Conservation (phyloP, 805 yeast species). For the Kuraishia molischiana region DNA sequence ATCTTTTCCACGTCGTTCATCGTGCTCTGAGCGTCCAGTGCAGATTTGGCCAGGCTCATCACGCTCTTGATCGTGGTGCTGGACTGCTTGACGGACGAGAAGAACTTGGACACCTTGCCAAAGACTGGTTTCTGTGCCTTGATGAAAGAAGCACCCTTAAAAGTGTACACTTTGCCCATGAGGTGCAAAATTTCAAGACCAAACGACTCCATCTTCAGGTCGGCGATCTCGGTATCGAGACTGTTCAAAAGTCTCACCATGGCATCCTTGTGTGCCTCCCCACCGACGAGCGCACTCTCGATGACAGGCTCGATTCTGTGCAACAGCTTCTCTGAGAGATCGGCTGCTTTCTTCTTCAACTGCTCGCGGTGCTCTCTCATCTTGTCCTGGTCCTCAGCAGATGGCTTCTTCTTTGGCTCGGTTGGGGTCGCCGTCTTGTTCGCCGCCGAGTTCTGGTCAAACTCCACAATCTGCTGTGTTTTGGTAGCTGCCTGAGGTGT, state of each 20-base stretch:
- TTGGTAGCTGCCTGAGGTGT: not conserved
- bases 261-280: slow-evolving; percentile 34
- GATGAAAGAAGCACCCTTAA: slow-evolving; percentile 55
- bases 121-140: slow-evolving; percentile 64
- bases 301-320: slow-evolving; percentile 27
- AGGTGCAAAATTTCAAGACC: slow-evolving; percentile 77
- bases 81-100: slow-evolving; percentile 63
- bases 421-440: not conserved
- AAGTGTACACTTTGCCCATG: slow-evolving; percentile 57
- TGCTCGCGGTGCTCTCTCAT: slow-evolving; percentile 16
- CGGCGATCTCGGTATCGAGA: slow-evolving; percentile 74
- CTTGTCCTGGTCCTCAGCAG: slow-evolving; percentile 15
- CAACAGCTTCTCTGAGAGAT: slow-evolving; percentile 46
- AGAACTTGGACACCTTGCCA: slow-evolving; percentile 42
- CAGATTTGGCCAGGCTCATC: slow-evolving; percentile 58
- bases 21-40: slow-evolving; percentile 71
- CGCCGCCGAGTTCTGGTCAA: not conserved
- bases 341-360: slow-evolving; percentile 39
- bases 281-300: slow-evolving; percentile 24
- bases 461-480: not conserved
- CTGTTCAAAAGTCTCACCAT: slow-evolving; percentile 45
- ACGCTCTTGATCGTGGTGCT: slow-evolving; percentile 69
- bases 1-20: slow-evolving; percentile 63
- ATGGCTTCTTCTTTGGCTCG: slow-evolving; percentile 10
- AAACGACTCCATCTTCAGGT: slow-evolving; percentile 72